A percentile compares a stretch with the other conserved stretches of the same genome.
Conservation (phyloP, 2,329 filamentous ascomycete species). For the Botrytis squamosa region DNA sequence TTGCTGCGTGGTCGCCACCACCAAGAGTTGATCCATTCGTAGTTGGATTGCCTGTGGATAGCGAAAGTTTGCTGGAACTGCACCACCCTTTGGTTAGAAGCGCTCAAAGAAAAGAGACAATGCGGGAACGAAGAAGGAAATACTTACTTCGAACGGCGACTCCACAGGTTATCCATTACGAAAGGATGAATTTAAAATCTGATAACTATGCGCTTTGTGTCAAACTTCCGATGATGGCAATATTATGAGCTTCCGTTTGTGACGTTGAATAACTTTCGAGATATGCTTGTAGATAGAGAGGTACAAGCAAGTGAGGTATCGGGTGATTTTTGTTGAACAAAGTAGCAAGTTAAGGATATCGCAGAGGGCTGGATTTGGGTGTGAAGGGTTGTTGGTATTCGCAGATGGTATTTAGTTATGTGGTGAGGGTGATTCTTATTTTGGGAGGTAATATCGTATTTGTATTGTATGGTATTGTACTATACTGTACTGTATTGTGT, state of each 20-base stretch:
- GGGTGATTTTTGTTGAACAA: conserved; percentile 7
- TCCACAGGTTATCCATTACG: conserved; percentile 57
- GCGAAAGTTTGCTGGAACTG: conserved; percentile 74
- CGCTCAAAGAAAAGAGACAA: conserved; percentile 16
- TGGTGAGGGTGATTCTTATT: neutral
- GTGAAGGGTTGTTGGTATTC: neutral
- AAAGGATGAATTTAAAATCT: conserved; percentile 21
- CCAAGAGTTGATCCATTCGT: conserved; percentile 37
- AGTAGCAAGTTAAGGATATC: neutral
- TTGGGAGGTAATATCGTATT: neutral
- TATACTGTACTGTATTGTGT: too few species aligned
- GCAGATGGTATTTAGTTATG: neutral
- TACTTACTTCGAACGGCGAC: conserved; percentile 75
- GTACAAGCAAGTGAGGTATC: neutral
- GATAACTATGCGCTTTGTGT: conserved; percentile 15
- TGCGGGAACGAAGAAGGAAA: conserved; percentile 19
- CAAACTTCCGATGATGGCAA: conserved; percentile 24
- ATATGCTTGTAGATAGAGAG: conserved; percentile 17
- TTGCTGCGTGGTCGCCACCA: conserved; percentile 52
- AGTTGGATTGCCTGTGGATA: conserved; percentile 63
- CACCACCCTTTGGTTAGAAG: conserved; percentile 27
- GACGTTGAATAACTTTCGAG: conserved; percentile 21
- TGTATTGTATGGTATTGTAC: too few species aligned
- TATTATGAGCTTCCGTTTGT: conserved; percentile 25
- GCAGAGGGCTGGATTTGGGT: neutral